Evolutionary conservation across 2,329 filamentous ascomycete genomes (phyloP).

Genomic region (Verticillium dahliae): DNA sequence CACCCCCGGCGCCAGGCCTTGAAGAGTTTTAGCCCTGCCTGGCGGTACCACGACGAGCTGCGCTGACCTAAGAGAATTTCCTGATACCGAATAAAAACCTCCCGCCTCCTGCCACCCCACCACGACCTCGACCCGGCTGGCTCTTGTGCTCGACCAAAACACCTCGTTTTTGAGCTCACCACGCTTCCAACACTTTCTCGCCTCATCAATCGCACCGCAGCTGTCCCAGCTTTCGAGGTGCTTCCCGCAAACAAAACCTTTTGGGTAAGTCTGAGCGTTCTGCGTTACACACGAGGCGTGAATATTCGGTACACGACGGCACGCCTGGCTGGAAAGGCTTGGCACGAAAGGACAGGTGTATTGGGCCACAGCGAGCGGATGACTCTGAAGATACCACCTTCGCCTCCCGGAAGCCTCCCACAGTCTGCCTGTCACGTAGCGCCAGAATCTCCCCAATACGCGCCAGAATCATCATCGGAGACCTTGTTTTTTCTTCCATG

Average conservation of each 20-base stretch:
- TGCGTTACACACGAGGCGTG: neutral
- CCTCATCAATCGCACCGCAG: neutral
- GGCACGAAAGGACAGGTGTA: neutral
- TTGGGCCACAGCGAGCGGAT: neutral
- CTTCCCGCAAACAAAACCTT: neutral
- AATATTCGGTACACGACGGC: neutral
- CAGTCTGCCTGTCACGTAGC: neutral
- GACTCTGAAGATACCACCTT: neutral
- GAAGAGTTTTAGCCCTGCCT: neutral
- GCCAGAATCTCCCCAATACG: neutral
- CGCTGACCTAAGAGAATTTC: neutral
- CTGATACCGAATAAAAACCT: neutral
- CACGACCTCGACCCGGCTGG: neutral
- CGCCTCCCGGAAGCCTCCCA: neutral
- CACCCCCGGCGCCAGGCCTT: neutral
- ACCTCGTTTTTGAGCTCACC: neutral
- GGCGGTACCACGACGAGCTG: neutral
- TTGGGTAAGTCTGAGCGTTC: neutral
- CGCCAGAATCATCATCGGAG: neutral
- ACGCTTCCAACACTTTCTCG: neutral
- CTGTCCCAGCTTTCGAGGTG: neutral
- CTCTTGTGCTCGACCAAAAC: neutral
- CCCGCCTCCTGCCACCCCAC: neutral
- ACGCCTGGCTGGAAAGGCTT: neutral
- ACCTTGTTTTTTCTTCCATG: neutral